Conservation (phyloP, 2,329 filamentous ascomycete genomes). For the Fusarium miscanthi region DNA sequence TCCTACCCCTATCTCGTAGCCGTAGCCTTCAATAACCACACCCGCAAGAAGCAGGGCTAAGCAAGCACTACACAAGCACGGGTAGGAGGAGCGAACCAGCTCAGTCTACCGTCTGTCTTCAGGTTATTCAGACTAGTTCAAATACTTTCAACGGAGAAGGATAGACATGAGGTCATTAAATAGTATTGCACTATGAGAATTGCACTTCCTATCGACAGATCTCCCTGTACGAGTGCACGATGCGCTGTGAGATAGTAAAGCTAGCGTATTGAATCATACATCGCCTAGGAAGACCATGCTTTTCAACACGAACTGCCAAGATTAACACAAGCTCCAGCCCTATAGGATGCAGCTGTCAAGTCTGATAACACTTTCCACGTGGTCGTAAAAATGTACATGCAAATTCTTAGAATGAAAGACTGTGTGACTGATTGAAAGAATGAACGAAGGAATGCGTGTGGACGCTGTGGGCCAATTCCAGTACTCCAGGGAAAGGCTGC, state of each 20-base stretch:
- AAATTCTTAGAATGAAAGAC: conserved; percentile 29
- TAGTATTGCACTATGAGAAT: conserved; percentile 8
- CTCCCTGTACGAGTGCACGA: neutral
- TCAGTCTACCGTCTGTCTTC: neutral
- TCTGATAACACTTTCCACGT: conserved; percentile 12
- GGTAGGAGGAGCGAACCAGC: neutral
- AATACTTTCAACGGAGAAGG: neutral
- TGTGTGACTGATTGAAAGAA: neutral
- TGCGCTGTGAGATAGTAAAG: conserved; percentile 6
- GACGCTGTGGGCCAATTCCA: conserved; percentile 33
- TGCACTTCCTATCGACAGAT: neutral
- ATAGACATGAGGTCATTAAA: neutral
- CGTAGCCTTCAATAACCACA: neutral
- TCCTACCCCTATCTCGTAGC: neutral
- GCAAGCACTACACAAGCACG: neutral
- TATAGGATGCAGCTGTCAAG: neutral
- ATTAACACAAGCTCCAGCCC: conserved; percentile 8
- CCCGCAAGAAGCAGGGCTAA: neutral
- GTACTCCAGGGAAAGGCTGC: conserved; percentile 25
- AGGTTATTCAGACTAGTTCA: neutral
- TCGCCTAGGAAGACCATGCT: conserved; percentile 6
- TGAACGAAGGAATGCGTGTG: conserved; percentile 32
- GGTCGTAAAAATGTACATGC: conserved; percentile 18
- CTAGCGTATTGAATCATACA: neutral
- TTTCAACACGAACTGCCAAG: conserved; percentile 12